Conservation (phyloP, 768 basidiomycete species). For the Hericium erinaceus region DNA sequence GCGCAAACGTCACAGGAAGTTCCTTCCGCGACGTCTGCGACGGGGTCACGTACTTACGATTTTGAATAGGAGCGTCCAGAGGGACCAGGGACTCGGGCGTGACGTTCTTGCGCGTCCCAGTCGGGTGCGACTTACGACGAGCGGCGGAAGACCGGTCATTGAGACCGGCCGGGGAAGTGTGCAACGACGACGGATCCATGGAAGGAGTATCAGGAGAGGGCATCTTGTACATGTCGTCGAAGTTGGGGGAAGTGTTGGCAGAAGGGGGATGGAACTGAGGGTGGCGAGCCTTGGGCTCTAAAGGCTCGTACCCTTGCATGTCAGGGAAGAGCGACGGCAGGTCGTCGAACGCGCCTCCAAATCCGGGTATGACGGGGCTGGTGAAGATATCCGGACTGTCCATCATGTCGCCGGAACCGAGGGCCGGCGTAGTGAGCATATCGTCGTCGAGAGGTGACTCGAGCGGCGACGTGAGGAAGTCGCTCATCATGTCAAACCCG, state of each 20-base stretch:
- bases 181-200: slow-evolving; percentile 31
- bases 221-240: slow-evolving; percentile 35
- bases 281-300: slow-evolving; percentile 6
- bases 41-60: slow-evolving; percentile 62
- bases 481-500: slow-evolving; percentile 29
- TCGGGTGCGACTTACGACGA: slow-evolving; percentile 33
- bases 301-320: slow-evolving; percentile 1
- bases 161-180: slow-evolving; percentile 23
- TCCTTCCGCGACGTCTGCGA: slow-evolving; percentile 75
- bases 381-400: slow-evolving; percentile 15
- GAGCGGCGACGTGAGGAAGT: slow-evolving; percentile 38
- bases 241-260: slow-evolving; percentile 17
- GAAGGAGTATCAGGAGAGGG: slow-evolving; percentile 40
- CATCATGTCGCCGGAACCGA: slow-evolving; percentile 21
- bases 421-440: slow-evolving; percentile 33
- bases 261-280: not conserved
- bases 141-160: slow-evolving; percentile 7
- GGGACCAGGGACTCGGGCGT: slow-evolving; percentile 57
- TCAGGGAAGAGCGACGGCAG: slow-evolving; percentile 17
- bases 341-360: slow-evolving; percentile 25
- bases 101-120: slow-evolving; percentile 66
- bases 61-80: slow-evolving; percentile 71
- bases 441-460: slow-evolving; percentile 40
- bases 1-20: slow-evolving; percentile 61
- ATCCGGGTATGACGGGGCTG: slow-evolving; percentile 28